Percentiles rank a stretch among this genome's conserved stretches.
These are phyloP conservation scores for Diaporthe sp. DNA, from an alignment of 2,329 filamentous ascomycete genomes.

Conservation along the genomic window DNA sequence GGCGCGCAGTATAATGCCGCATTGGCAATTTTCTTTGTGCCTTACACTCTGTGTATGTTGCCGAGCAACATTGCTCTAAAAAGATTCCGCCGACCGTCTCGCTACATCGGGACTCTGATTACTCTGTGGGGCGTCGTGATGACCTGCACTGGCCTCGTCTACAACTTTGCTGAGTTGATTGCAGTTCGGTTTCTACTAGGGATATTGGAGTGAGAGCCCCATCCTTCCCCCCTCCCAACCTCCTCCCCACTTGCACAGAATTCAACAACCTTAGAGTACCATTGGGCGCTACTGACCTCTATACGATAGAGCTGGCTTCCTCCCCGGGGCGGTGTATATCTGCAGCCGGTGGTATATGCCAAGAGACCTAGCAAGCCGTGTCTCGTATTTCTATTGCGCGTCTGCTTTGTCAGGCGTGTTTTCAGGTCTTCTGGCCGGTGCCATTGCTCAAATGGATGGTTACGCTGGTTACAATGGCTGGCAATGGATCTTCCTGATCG, in stretches of 20 bases:
- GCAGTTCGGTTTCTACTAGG: slow-evolving; percentile 62
- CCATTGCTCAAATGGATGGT: slow-evolving; percentile 60
- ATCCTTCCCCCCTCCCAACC: too few species aligned
- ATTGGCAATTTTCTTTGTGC: slow-evolving; percentile 39
- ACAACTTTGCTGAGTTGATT: slow-evolving; percentile 57
- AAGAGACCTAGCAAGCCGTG: slow-evolving; percentile 5
- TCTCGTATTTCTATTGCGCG: slow-evolving; percentile 59
- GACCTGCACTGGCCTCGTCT: slow-evolving; percentile 57
- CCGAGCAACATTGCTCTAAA: slow-evolving; percentile 13
- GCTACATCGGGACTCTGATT: slow-evolving; percentile 49
- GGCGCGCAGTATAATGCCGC: slow-evolving; percentile 59
- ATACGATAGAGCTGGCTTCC: slow-evolving; percentile 70
- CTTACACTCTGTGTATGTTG: neutral
- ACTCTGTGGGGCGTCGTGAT: slow-evolving; percentile 62
- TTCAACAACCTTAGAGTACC: slow-evolving; percentile 58
- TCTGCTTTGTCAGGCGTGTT: slow-evolving; percentile 63
- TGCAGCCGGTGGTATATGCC: slow-evolving; percentile 22
- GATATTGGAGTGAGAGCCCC: slow-evolving; percentile 52
- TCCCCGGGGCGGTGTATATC: slow-evolving; percentile 52
- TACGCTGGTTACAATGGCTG: slow-evolving; percentile 60
- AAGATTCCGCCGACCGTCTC: neutral
- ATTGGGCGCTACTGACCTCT: slow-evolving; percentile 64
- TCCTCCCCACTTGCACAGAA: too few species aligned
- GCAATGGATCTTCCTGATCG: slow-evolving; percentile 66
- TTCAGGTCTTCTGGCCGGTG: slow-evolving; percentile 74